Conservation (phyloP, 176 grass and related monocot genomes). For the Phoenix dactylifera region DNA sequence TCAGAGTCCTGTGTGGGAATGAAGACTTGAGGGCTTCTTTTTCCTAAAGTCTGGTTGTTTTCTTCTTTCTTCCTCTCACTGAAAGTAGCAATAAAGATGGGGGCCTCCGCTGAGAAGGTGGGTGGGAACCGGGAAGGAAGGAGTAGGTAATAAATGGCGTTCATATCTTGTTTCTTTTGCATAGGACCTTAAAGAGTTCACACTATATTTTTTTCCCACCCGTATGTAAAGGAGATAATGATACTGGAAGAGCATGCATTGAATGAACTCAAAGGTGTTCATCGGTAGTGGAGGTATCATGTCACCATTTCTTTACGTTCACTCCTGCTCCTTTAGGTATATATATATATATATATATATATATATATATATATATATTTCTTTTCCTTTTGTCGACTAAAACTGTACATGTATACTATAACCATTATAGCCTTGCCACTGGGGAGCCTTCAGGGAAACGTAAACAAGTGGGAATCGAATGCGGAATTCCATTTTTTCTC, state of each 20-base stretch:
- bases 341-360: too few relatives aligned
- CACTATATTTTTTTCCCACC: neutral
- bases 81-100: constrained; percentile 13
- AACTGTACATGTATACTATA: too few relatives aligned
- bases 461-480: too few relatives aligned
- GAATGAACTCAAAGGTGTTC: constrained; percentile 29
- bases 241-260: constrained; percentile 17
- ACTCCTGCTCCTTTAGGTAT: neutral
- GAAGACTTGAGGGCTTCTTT: too few relatives aligned
- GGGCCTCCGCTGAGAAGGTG: constrained; percentile 1
- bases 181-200: neutral
- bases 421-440: too few relatives aligned
- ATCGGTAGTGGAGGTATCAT: constrained; percentile 29
- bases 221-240: constrained; percentile 1
- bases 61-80: too few relatives aligned
- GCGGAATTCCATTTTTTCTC: too few relatives aligned
- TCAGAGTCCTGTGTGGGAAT: constrained; percentile 1
- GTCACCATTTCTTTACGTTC: neutral
- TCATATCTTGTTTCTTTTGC: neutral
- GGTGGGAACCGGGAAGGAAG: neutral
- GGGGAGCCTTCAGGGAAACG: too few relatives aligned
- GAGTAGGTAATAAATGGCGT: constrained; percentile 10
- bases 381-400: too few relatives aligned
- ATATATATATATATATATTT: too few relatives aligned
- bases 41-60: too few relatives aligned